Evolutionary conservation across 495 filamentous ascomycete genomes (phyloP).

Genomic region (Bathelium albidoporum): DNA sequence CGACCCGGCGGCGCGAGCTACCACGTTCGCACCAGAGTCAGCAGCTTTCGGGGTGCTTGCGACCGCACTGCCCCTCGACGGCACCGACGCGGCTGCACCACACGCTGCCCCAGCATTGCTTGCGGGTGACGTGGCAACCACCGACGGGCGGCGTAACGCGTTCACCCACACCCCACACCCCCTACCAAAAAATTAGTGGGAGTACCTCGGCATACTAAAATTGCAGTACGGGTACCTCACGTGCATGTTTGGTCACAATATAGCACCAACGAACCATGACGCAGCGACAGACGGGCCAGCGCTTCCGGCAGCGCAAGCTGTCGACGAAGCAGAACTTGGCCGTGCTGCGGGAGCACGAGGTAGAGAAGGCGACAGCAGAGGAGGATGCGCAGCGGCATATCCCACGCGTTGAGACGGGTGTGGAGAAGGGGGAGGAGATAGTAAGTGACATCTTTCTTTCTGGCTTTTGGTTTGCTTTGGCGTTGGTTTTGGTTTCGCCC

Average conservation of each 20-base stretch:
- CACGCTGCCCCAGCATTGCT: background rate
- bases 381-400: slow-evolving; percentile 55
- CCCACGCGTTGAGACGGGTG: slow-evolving; percentile 86
- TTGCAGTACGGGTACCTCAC: background rate
- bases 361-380: slow-evolving; percentile 54
- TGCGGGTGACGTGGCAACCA: background rate
- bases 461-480: no score
- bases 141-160: no score
- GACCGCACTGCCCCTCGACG: slow-evolving; percentile 4
- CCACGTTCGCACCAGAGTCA: background rate
- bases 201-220: slow-evolving; percentile 13
- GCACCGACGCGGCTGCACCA: background rate
- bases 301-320: slow-evolving; percentile 74
- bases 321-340: slow-evolving; percentile 75
- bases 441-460: slow-evolving; percentile 48
- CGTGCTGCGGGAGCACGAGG: slow-evolving; percentile 78
- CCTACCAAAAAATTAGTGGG: no score
- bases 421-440: slow-evolving; percentile 93
- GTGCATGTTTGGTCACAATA: slow-evolving; percentile 9
- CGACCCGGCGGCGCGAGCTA: slow-evolving; percentile 5
- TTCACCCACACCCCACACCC: no score
- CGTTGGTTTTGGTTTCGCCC: no score
- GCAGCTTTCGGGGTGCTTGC: slow-evolving; percentile 6
- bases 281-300: slow-evolving; percentile 19
- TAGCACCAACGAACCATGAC: slow-evolving; percentile 18